Evolutionary conservation across 257 asterid species (phyloP).

Genomic region (Penstemon barbatus): DNA sequence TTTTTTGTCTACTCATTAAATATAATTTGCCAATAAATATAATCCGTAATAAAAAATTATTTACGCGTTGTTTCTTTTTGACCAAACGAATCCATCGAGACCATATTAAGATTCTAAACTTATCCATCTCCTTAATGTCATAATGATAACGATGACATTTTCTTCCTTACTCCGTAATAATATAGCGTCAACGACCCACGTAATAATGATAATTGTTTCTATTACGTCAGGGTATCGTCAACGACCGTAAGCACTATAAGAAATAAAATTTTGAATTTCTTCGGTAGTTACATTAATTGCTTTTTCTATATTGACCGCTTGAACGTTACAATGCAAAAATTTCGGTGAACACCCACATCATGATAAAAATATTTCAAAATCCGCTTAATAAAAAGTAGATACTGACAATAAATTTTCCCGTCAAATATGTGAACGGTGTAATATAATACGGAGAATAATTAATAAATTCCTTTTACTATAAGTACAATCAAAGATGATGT

Average conservation of each 20-base stretch:
- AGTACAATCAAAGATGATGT: no score
- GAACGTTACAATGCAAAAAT: no score
- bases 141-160: background rate
- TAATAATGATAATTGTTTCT: no score
- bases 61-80: background rate
- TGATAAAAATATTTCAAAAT: no score
- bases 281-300: no score
- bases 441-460: background rate
- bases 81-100: background rate
- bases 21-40: background rate
- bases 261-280: no score
- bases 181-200: background rate
- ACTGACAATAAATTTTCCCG: no score
- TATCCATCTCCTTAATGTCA: background rate
- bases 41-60: background rate
- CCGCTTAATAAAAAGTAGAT: no score
- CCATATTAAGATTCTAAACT: no score
- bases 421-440: background rate
- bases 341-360: background rate
- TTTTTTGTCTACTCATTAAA: background rate
- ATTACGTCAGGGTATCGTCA: background rate
- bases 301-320: background rate
- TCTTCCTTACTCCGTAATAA: background rate
- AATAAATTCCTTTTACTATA: no score
- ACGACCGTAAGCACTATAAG: background rate